Evolutionary conservation across 371 early-diverging fungal genomes (phyloP).

Genomic region (Zopfochytrium polystomum): DNA sequence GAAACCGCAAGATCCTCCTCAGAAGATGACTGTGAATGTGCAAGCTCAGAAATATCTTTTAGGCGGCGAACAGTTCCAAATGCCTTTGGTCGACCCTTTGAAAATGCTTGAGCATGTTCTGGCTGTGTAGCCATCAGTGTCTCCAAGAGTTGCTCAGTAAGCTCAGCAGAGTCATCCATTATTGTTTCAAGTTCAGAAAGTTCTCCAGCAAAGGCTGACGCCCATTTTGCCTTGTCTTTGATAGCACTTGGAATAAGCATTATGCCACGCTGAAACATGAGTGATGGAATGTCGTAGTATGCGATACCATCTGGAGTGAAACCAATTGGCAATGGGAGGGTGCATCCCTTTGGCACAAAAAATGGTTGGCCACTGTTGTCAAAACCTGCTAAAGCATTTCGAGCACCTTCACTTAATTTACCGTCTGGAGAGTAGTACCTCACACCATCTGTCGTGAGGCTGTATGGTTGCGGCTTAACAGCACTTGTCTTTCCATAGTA

Average conservation of each 20-base stretch:
- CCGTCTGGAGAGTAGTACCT: conserved; percentile 49
- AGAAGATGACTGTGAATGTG: conserved; percentile 11
- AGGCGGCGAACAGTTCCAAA: conserved; percentile 31
- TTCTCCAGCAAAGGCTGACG: conserved; percentile 33
- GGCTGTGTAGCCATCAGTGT: conserved; percentile 37
- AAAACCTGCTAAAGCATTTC: conserved; percentile 49
- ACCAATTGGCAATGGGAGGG: conserved; percentile 50
- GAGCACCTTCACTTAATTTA: conserved; percentile 21
- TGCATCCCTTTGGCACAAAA: conserved; percentile 52
- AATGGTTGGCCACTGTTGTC: conserved; percentile 55
- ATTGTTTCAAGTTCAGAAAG: conserved; percentile 14
- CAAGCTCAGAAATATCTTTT: conserved; percentile 19
- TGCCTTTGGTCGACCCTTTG: conserved; percentile 21
- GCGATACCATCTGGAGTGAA: conserved; percentile 57
- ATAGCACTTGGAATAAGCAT: conserved; percentile 37
- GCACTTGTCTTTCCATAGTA: conserved; percentile 46
- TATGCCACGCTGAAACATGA: conserved; percentile 50
- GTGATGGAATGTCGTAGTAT: conserved; percentile 51
- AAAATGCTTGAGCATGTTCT: conserved; percentile 27
- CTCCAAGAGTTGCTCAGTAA: conserved; percentile 34
- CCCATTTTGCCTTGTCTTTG: conserved; percentile 27
- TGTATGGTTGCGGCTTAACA: conserved; percentile 49
- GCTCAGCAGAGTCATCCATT: conserved; percentile 8
- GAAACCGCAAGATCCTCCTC: conserved; percentile 25
- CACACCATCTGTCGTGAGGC: conserved; percentile 44